Base-by-base conservation (phyloP, 495 filamentous ascomycete genomes). In the Trypethelium eluteriae region DNA sequence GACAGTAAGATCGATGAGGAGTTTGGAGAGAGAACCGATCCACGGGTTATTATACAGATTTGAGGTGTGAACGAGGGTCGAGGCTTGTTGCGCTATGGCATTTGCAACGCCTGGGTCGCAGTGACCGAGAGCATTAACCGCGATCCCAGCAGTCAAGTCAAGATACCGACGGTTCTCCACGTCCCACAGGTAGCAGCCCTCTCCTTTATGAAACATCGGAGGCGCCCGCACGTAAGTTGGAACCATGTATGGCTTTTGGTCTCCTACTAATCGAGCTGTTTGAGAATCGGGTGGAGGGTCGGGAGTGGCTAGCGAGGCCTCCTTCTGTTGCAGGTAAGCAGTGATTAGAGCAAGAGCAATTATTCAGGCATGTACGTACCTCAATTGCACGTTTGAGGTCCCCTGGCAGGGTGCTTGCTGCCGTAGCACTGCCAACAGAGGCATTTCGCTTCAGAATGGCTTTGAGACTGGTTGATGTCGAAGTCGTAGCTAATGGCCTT, bases 31-130 rank as follows among this genome's bases (percentile, higher is more conserved):
- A 10, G 85, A 84, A 53, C 92, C 93, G 2, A 88, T 95, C 92
- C 93, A 96, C 32, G 86, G 87, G 77, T 96, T 98, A 77, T 96
- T 88, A 80, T 98, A 98, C 39, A 98, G 85, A 76, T 98, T 98
- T 3, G 91, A 96, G 61, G 88, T 86, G 73, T 98, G 94, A 56
- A 96, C 82, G 41, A 98, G 82, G 2, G 86, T 91, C 69, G 88
- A 81, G 47, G 90, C 81, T 88, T 98, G 94, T 67, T 94, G 82
- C 10, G 85, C 80, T 62, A 91, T 78, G 35, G 96, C 80, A 67
- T 85, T 78, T 12, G 85, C 73, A 66, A 93, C 81, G 71, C 86
- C 86, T 5, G 86, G 82, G 68, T 98, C 88, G 72, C 87, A 89
- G 74, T 98, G 94, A 25, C 94, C 94, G 34, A 98, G 83, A 25